Conservation (phyloP, 2,329 filamentous ascomycete species). For the Aspergillus pseudoglaucus region DNA sequence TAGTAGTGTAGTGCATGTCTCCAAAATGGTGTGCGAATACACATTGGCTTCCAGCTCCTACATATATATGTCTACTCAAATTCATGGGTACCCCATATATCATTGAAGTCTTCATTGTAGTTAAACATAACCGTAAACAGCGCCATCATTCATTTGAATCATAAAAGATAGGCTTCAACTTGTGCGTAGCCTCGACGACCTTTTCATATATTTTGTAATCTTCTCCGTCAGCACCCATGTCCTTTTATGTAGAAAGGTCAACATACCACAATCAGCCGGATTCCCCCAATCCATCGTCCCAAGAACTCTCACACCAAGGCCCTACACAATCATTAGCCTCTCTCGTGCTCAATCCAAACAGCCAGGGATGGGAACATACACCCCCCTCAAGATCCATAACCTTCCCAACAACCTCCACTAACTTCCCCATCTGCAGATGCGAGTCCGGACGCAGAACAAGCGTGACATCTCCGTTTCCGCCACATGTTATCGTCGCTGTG, state of each 20-base stretch:
- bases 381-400: constrained; percentile 37
- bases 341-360: background rate
- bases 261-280: constrained; percentile 34
- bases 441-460: constrained; percentile 60
- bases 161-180: constrained; percentile 75
- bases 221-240: constrained; percentile 34
- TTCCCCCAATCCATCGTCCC: constrained; percentile 39
- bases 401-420: constrained; percentile 44
- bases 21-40: no score
- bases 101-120: no score
- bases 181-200: constrained; percentile 80
- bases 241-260: no score
- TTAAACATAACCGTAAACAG: background rate
- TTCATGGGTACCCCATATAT: no score
- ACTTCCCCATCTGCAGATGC: constrained; percentile 38
- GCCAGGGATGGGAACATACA: constrained; percentile 17
- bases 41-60: no score
- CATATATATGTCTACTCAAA: no score
- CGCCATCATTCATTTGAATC: constrained; percentile 26
- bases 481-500: constrained; percentile 70
- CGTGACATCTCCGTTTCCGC: constrained; percentile 60
- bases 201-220: constrained; percentile 70
- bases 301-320: constrained; percentile 36
- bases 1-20: no score
- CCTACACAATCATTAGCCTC: constrained; percentile 20